A percentile compares a stretch with the other conserved stretches of the same genome.
Conservation (phyloP, 768 basidiomycete species). For the Amanita thiersii region DNA sequence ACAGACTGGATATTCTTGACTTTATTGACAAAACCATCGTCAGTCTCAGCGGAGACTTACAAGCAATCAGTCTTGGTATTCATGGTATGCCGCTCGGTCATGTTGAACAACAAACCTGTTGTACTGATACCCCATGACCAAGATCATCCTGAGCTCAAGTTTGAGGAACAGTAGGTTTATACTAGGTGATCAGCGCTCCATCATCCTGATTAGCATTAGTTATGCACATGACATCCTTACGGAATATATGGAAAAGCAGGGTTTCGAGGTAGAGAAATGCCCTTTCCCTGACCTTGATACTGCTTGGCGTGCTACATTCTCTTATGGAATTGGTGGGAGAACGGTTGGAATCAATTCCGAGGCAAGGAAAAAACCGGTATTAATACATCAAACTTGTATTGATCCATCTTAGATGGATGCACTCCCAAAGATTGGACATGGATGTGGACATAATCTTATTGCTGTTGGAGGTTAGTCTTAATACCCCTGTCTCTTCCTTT, state of each 20-base stretch:
- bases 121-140: slow-evolving; percentile 4
- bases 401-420: slow-evolving; percentile 46
- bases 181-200: neutral
- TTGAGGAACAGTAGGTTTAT: slow-evolving; percentile 50
- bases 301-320: slow-evolving; percentile 67
- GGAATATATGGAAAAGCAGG: slow-evolving; percentile 55
- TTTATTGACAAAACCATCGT: slow-evolving; percentile 52
- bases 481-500: neutral
- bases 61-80: slow-evolving; percentile 61
- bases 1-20: slow-evolving; percentile 49
- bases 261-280: slow-evolving; percentile 58
- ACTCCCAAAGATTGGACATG: slow-evolving; percentile 53
- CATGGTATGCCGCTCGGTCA: too few species aligned
- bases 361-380: too few species aligned
- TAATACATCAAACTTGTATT: slow-evolving; percentile 1
- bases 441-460: slow-evolving; percentile 81
- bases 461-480: slow-evolving; percentile 43
- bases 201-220: slow-evolving; percentile 28
- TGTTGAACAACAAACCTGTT: slow-evolving; percentile 10
- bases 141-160: slow-evolving; percentile 68
- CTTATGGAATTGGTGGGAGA: slow-evolving; percentile 56
- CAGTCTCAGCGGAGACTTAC: slow-evolving; percentile 45
- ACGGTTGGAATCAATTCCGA: slow-evolving; percentile 78
- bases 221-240: slow-evolving; percentile 68
- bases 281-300: slow-evolving; percentile 64